Conservation (phyloP, 1,139 yeast species). For the Pichia sp. region DNA sequence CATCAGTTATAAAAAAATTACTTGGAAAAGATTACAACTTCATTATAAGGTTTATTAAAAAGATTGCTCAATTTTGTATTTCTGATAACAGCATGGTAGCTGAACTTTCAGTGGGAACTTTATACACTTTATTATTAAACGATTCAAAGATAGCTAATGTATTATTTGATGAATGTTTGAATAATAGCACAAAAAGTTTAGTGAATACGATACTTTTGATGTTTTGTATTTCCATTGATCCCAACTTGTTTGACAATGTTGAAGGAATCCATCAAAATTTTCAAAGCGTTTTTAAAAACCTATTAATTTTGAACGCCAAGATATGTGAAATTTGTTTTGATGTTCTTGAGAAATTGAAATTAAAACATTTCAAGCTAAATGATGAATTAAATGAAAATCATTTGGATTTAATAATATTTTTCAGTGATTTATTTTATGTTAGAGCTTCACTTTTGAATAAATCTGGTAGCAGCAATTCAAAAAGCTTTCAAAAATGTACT, state of each 20-base stretch:
- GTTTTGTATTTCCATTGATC: constrained; percentile 12
- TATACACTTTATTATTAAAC: constrained; percentile 5
- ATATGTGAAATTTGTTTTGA: constrained; percentile 11
- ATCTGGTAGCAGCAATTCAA: constrained; percentile 8
- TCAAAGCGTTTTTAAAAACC: constrained; percentile 2
- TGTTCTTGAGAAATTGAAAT: constrained; percentile 3
- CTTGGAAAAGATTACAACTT: too few relatives aligned
- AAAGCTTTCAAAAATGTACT: constrained; percentile 14
- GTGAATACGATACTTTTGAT: constrained; percentile 12
- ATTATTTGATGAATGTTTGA: background rate
- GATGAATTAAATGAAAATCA: background rate
- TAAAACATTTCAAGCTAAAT: constrained; percentile 2
- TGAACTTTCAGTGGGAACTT: constrained; percentile 6
- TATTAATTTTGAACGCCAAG: constrained; percentile 4
- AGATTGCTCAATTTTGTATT: constrained; percentile 6
- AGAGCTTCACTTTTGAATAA: constrained; percentile 9
- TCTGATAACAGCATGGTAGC: constrained; percentile 2
- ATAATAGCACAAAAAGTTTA: constrained; percentile 1
- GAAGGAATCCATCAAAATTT: background rate
- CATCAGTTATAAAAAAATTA: too few relatives aligned
- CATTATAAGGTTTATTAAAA: background rate
- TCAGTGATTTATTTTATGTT: constrained; percentile 8
- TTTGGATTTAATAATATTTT: constrained; percentile 9
- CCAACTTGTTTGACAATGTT: constrained; percentile 2
- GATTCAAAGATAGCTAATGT: background rate